Base-by-base conservation (phyloP, 306 rosid species). In the Lathyrus oleraceus region DNA sequence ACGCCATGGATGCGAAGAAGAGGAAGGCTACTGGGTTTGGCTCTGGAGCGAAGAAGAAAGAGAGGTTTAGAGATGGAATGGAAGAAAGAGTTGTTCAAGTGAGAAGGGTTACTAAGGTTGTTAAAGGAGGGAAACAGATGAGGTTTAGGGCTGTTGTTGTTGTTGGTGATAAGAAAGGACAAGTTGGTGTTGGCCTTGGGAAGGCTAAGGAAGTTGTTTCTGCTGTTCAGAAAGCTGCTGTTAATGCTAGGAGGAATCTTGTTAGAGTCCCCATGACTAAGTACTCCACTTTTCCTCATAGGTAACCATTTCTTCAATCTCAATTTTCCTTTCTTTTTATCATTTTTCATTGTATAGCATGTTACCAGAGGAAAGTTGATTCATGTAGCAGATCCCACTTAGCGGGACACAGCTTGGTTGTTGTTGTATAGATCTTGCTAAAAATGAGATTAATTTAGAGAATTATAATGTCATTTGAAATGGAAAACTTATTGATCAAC, bases 81-180 rank as follows among this genome's bases (percentile, higher is more conserved):
- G 96, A 91, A 1, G 99, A 94, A 83, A 85, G 97, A 70, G 95
- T 94, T 27, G 91, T 91, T 0, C 99, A 94, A 75, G 97, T 94
- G 17, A 78, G 97, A 52, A 83, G 99, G 78, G 91, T 94, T 5
- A 94, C 95, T 8, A 94, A 94, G 85, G 99, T 94, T n/a, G 99
- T 94, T 0, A 91, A 94, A 61, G 99, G 99, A 67, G 99, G 99
- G 68, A 94, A 91, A 76, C 96, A 88, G 60, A 21, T 94, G 80
- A 81, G 84, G 69, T 94, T 91, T 74, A 74, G 99, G 25, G 97
- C 95, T 1, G 28, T 94, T 65, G 95, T 94, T 38, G 85, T 94
- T 23, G 96, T 94, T 11, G 99, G 98, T 5, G 95, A 94, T 75
- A 94, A 90, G 91, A 79, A 88, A 43, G 98, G 97, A 0, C 84